Evolutionary conservation across 441 rosid species (phyloP).

Genomic region (Sinapis alba): DNA sequence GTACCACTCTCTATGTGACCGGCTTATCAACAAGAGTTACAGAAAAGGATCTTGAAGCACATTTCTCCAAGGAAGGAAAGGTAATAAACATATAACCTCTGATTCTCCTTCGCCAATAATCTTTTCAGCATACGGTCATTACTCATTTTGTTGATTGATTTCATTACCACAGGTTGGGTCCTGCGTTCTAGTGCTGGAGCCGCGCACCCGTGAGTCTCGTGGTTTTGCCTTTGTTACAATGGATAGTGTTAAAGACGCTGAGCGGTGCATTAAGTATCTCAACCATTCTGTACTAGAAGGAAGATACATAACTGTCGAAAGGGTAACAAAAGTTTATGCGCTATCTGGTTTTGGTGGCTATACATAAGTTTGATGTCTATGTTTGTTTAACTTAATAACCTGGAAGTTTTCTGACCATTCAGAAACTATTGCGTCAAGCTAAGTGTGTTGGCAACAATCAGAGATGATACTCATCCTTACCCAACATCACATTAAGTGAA

Average conservation of each 20-base stretch:
- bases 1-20: constrained; percentile 90
- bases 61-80: constrained; percentile 98
- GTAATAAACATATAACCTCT: constrained; percentile 38
- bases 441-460: constrained; percentile 83
- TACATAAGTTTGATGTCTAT: constrained; percentile 40
- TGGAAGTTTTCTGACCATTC: constrained; percentile 96
- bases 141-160: neutral
- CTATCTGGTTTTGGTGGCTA: constrained; percentile 30
- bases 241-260: constrained; percentile 79
- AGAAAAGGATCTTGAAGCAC: constrained; percentile 85
- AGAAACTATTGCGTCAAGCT: constrained; percentile 88
- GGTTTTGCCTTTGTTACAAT: constrained; percentile 96
- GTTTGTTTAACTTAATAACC: constrained; percentile 51
- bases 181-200: constrained; percentile 93
- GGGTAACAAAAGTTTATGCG: constrained; percentile 54
- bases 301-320: constrained; percentile 92
- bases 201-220: constrained; percentile 89
- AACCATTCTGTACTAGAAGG: constrained; percentile 97
- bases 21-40: constrained; percentile 92
- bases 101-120: neutral
- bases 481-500: constrained; percentile 65
- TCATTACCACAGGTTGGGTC: constrained; percentile 66
- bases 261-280: constrained; percentile 88
- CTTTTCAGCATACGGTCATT: neutral
- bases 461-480: constrained; percentile 83